Evolutionary conservation across 176 grass and related monocot species (phyloP), one percentile per base, ranked within the genome.

Genomic region (Eleusine coracana): DNA sequence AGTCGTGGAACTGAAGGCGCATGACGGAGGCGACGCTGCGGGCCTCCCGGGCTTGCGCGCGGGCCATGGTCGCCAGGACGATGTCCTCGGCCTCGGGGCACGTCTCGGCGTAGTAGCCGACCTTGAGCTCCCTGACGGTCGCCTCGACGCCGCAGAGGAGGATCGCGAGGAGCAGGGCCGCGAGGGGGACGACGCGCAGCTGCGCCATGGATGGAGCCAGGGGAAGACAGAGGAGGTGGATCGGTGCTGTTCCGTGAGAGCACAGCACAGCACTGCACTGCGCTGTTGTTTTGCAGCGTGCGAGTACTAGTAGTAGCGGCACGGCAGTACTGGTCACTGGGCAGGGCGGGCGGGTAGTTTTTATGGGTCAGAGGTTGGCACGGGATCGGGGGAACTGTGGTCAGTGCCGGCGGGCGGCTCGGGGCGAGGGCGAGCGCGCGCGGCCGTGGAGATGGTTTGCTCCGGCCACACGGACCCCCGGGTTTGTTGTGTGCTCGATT

Each of bases 1-100:
- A 99, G 80, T 99, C 96, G 70, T 99, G 96, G 87, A 99, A 99
- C 86, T 96, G 93, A 70, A 99, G 93, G 37, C 96, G 84, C 96
- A 99, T 93, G 91, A 99, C 93, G 78, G 96, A 96, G 38, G 96
- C 96, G 48, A 80, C 80, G 78, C 91, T 99, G 79, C 93, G 88
- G 25, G 91, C 65, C 85, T 99, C 93, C 21, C 87, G 87, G 0
- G 71, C 63, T 44, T 73, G 89, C 58, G 93, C 96, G 40, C 58
- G 89, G 34, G 68, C 68, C 25, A 99, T 90, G 85, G 71, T 70
- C 11, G 44, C 65, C n/a, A 89, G 83, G 54, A 99, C 96, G 89
- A 90, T 23, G 41, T 6, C 49, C 87, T 99, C 96, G 5, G 96
- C 93, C 28, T 75, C 64, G 29, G 93, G 96, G 89, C 96, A 99